Evolutionary conservation across 2,329 filamentous ascomycete species (phyloP), one percentile per base, ranked within the genome.

Genomic region (Diaporthe sp.): DNA sequence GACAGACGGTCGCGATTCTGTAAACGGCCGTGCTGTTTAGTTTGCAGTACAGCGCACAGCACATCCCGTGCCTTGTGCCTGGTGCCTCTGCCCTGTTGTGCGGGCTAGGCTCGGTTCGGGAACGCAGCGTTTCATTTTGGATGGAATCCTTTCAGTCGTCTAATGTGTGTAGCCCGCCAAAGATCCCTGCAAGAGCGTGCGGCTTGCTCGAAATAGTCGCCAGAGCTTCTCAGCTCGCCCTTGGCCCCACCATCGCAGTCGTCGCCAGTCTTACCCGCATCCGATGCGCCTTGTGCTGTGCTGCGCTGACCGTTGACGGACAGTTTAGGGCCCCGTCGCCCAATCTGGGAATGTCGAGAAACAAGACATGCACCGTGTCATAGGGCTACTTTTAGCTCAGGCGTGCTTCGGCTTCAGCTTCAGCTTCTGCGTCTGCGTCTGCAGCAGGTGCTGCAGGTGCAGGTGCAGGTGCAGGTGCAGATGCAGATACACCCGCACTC

Each of bases 361-460:
- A 28, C 62, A 39, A 39, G 2, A 28, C 31, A 51, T 25, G 19
- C 44, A 37, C 46, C 46, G 19, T 39, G 46, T 19, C 62, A 53
- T 68, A 68, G 62, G 62, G 62, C 62, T 68, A 68, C 62, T 68
- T 68, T 68, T 68, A 68, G 62, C 62, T 39, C 46, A 68, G 34
- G 22, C 62, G 46, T 51, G 34, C 62, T 53, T 68, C 62, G 46
- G 62, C 44, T 51, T 53, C 44, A 22, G 34, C 62, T 39, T 53
- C 62, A 39, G 46, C 62, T 68, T 53, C 60, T 44, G 39, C 60
- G 22, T 62, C 60, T 42, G 60, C 58, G 12, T 44, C 58, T 39
- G 58, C 58, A 8, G 34, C 31, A 28, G 39, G 19, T 22, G 22
- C 62, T n/a, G 62, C 62, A 25, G 22, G 12, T 44, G 37, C 15